Percentiles rank a stretch among this genome's conserved stretches.
Conservation (phyloP, 1,284 basidiomycete genomes). For the Papiliotrema terrestris region DNA sequence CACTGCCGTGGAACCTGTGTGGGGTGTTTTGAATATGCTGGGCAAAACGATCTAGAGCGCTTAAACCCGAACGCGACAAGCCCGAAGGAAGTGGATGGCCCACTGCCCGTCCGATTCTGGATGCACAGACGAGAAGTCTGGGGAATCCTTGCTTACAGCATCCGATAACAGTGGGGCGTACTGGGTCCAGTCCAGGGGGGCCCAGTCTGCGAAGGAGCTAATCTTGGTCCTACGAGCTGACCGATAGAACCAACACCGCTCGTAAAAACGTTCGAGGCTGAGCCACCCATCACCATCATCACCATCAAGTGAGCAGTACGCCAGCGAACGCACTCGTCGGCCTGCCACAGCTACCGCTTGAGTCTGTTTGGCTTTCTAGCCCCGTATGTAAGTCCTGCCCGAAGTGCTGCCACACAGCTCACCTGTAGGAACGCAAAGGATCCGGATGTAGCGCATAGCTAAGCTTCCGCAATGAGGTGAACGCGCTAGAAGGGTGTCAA, state of each 20-base stretch:
- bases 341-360: constrained; percentile 10
- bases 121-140: constrained; percentile 11
- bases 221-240: no score
- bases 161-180: constrained; percentile 12
- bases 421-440: constrained; percentile 4
- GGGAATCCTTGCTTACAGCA: constrained; percentile 6
- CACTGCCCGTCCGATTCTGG: constrained; percentile 9
- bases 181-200: not conserved
- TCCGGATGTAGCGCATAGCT: constrained; percentile 15
- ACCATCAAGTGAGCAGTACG: constrained; percentile 10
- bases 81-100: not conserved
- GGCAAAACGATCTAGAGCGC: constrained; percentile 9
- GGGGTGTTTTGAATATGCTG: constrained; percentile 3
- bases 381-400: not conserved
- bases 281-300: constrained; percentile 4
- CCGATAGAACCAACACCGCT: constrained; percentile 4
- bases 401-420: not conserved
- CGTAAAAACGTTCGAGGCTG: not conserved
- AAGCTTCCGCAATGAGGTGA: constrained; percentile 55
- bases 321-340: no score
- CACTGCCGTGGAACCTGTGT: no score
- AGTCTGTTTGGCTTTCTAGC: constrained; percentile 12
- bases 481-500: constrained; percentile 54
- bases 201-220: no score
- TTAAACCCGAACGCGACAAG: constrained; percentile 8